A percentile compares a stretch with the other conserved stretches of the same genome.
phyloP scores from a whole-genome alignment of 495 filamentous ascomycete genomes.

The Aspergillus ellipticus region DNA sequence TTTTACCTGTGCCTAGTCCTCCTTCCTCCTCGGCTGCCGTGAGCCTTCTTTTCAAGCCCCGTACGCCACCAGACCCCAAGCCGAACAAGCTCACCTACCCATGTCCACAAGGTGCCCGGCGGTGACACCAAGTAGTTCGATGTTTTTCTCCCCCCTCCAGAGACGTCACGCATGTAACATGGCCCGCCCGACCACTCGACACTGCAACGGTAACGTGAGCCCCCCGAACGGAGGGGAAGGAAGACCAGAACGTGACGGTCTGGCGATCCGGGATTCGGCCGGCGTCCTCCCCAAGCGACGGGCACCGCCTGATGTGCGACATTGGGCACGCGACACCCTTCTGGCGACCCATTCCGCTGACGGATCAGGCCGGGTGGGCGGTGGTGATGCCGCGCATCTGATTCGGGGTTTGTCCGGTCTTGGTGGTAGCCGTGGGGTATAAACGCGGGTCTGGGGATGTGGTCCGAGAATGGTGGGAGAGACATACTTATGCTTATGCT shows the following conservation, averaged over 20 bases:
- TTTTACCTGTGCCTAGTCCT: conserved; percentile 2
- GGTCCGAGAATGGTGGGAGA: too few species aligned
- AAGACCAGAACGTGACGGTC: too few species aligned
- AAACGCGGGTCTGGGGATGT: too few species aligned
- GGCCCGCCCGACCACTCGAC: background rate
- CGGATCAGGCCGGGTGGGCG: too few species aligned
- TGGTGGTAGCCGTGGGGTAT: too few species aligned
- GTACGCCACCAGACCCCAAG: background rate
- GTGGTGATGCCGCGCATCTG: too few species aligned
- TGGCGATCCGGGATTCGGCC: too few species aligned
- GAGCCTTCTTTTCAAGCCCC: background rate
- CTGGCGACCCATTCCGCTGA: too few species aligned
- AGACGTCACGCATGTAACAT: conserved; percentile 12
- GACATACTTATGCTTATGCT: too few species aligned
- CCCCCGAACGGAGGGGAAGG: background rate
- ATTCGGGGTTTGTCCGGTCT: too few species aligned
- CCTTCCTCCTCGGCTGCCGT: background rate
- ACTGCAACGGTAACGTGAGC: conserved; percentile 6
- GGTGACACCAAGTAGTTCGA: background rate
- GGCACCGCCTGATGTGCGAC: background rate
- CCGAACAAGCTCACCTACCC: background rate
- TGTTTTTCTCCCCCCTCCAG: conserved; percentile 15
- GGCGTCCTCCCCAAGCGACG: background rate
- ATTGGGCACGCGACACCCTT: conserved; percentile 6
- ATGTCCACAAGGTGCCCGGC: background rate